phyloP scores from a whole-genome alignment of 345 rosid species.

The Eucalyptus decipiens region DNA sequence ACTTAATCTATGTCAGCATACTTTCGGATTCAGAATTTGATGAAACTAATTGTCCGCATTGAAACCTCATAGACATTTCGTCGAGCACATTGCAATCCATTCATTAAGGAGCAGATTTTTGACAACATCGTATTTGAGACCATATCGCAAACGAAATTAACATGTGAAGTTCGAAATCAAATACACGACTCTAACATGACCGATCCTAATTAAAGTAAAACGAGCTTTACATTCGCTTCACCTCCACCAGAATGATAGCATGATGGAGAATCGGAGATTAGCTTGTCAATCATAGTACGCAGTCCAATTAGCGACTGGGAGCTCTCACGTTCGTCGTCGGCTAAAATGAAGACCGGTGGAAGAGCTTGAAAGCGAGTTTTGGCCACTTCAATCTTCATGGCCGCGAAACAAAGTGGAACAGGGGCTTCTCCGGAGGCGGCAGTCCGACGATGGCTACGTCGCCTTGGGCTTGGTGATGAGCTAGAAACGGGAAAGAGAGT shows the following conservation, averaged over 20 bases:
- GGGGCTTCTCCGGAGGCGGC: too few species aligned
- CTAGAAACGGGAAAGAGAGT: too few species aligned
- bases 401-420: too few species aligned
- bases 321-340: too few species aligned
- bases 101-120: neutral
- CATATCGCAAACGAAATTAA: neutral
- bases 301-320: too few species aligned
- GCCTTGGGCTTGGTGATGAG: too few species aligned
- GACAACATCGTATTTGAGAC: neutral
- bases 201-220: too few species aligned
- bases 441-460: too few species aligned
- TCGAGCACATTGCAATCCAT: neutral
- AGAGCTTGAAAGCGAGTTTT: too few species aligned
- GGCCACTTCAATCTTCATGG: too few species aligned
- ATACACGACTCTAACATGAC: neutral
- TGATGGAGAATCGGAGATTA: neutral
- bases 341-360: too few species aligned
- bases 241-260: fast-evolving
- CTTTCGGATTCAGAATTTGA: neutral
- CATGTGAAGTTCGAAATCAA: neutral
- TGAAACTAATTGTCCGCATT: too few species aligned
- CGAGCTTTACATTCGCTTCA: neutral
- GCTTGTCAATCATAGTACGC: neutral
- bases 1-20: neutral
- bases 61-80: neutral